These are phyloP conservation scores for Wickerhamiella australiensis DNA, from an alignment of 805 yeast genomes.

Conservation along the genomic window DNA sequence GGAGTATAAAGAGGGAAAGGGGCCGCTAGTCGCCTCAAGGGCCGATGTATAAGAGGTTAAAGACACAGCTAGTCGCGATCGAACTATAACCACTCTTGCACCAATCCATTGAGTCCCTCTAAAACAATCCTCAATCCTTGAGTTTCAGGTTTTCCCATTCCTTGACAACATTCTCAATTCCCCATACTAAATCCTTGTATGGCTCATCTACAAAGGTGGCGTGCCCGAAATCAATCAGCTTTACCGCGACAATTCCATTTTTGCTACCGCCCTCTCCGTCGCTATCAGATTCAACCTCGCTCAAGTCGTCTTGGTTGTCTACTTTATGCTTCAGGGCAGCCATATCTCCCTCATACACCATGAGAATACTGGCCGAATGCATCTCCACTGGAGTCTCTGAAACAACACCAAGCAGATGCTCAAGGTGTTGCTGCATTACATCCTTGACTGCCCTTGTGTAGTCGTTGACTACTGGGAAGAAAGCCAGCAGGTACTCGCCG, in stretches of 20 bases:
- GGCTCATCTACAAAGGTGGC: slow-evolving; percentile 48
- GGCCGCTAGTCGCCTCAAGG: no score
- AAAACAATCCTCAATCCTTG: no score
- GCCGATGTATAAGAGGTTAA: no score
- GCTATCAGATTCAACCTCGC: slow-evolving; percentile 11
- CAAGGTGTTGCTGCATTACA: slow-evolving; percentile 47
- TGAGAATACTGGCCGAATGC: slow-evolving; percentile 35
- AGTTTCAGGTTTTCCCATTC: slow-evolving; percentile 5
- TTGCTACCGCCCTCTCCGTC: neutral
- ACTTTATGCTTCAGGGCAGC: slow-evolving; percentile 38
- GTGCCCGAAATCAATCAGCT: slow-evolving; percentile 86
- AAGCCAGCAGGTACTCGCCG: slow-evolving; percentile 37
- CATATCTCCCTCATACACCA: slow-evolving; percentile 60
- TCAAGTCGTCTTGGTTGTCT: slow-evolving; percentile 15
- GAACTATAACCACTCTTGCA: no score
- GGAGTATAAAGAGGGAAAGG: no score
- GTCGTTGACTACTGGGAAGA: slow-evolving; percentile 28
- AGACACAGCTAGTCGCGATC: no score
- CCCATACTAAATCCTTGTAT: slow-evolving; percentile 60
- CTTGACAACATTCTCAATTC: slow-evolving; percentile 49
- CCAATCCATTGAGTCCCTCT: no score
- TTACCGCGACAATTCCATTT: slow-evolving; percentile 40
- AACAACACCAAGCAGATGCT: slow-evolving; percentile 53
- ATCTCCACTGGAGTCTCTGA: slow-evolving; percentile 30
- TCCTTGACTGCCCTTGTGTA: slow-evolving; percentile 29